phyloP scores from a whole-genome alignment of 495 filamentous ascomycete genomes.

The Aspergillus sclerotiicarbonarius region DNA sequence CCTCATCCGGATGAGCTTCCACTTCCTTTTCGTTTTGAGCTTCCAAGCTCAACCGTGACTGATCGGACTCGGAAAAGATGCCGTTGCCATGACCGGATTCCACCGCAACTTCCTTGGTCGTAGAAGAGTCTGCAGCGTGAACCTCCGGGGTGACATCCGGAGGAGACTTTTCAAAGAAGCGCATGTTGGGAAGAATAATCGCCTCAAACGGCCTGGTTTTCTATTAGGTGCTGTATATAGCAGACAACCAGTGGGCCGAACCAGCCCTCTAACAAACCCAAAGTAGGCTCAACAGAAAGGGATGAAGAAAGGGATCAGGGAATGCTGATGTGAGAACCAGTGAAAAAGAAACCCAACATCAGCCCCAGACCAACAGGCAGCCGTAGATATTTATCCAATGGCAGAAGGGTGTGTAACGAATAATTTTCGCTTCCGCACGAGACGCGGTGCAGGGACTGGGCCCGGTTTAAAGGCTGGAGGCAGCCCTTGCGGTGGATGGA shows the following conservation, averaged over 20 bases:
- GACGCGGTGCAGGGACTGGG: neutral
- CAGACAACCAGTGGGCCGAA: neutral
- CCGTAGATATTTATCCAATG: neutral
- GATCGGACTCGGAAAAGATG: neutral
- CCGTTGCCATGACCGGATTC: neutral
- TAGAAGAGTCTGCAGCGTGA: neutral
- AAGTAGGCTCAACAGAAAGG: no score
- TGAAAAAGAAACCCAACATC: no score
- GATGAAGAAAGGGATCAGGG: no score
- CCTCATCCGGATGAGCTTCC: neutral
- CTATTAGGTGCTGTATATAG: neutral
- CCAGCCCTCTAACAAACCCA: no score
- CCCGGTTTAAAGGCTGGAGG: no score
- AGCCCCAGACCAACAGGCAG: neutral
- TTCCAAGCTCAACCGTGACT: neutral
- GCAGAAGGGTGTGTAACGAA: neutral
- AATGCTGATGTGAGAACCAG: no score
- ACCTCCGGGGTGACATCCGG: constrained; percentile 6
- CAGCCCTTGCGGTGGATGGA: neutral
- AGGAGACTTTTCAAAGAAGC: neutral
- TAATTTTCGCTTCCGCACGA: neutral
- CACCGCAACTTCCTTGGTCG: neutral
- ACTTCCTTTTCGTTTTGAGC: neutral
- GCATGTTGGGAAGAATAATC: neutral
- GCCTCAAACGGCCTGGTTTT: neutral